phyloP scores from a whole-genome alignment of 2,329 filamentous ascomycete species.

The Colletotrichum acutatum region DNA sequence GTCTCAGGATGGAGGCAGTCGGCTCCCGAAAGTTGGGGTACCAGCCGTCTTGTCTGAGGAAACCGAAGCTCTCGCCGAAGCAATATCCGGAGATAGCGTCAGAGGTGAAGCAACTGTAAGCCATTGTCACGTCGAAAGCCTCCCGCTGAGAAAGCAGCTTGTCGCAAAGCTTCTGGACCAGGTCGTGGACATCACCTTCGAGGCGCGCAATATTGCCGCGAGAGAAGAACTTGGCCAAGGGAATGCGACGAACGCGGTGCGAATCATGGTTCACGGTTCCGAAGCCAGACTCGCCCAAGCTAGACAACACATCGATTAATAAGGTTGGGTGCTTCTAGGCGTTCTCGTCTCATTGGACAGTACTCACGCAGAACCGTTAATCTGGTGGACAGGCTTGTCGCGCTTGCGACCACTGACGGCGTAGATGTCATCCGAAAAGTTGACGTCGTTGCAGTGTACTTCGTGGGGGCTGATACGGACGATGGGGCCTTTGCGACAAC shows the following conservation, averaged over 20 bases:
- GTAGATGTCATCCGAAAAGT: conserved; percentile 52
- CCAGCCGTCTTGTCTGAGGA: conserved; percentile 47
- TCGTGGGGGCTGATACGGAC: conserved; percentile 53
- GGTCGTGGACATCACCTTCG: conserved; percentile 42
- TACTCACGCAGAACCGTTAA: conserved; percentile 33
- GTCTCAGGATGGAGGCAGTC: conserved; percentile 36
- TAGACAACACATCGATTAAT: background rate
- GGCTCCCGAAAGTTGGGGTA: conserved; percentile 46
- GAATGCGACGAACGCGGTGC: conserved; percentile 41
- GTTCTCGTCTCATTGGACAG: background rate
- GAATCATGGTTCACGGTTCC: conserved; percentile 41
- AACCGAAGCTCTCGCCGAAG: conserved; percentile 50
- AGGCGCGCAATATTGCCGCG: conserved; percentile 43
- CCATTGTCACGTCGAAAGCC: conserved; percentile 47
- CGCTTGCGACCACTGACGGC: conserved; percentile 38
- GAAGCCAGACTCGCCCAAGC: conserved; percentile 39
- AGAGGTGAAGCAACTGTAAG: conserved; percentile 52
- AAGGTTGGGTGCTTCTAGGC: background rate
- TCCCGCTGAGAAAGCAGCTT: conserved; percentile 42
- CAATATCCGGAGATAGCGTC: conserved; percentile 51
- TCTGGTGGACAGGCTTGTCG: conserved; percentile 36
- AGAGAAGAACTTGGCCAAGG: conserved; percentile 47
- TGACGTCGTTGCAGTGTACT: conserved; percentile 49
- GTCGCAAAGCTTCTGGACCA: conserved; percentile 43
- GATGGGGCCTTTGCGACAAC: conserved; percentile 44